phyloP scores from a whole-genome alignment of 2,329 filamentous ascomycete genomes.

The Curvularia lunata region DNA sequence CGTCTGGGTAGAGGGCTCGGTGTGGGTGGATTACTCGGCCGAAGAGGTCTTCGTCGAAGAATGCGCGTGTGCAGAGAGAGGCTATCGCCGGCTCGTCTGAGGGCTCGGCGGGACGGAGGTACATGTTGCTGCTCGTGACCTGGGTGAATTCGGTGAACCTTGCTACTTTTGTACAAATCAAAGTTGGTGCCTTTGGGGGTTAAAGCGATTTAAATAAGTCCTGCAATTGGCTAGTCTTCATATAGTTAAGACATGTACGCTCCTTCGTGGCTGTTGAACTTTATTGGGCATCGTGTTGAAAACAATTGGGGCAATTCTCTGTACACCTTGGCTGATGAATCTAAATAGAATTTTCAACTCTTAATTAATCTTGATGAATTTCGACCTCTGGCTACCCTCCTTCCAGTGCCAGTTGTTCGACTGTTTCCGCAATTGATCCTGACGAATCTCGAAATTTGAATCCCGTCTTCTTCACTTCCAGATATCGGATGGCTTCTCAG shows the following conservation, averaged over 20 bases:
- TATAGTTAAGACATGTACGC: neutral
- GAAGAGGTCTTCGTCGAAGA: conserved; percentile 41
- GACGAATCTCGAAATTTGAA: too few relatives aligned
- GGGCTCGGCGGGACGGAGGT: conserved; percentile 22
- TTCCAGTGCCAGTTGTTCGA: too few relatives aligned
- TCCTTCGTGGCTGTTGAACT: neutral
- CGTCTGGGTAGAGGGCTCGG: conserved; percentile 30
- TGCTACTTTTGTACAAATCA: neutral
- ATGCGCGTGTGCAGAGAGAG: conserved; percentile 30
- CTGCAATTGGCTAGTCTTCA: neutral
- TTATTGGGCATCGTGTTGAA: neutral
- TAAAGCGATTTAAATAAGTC: neutral
- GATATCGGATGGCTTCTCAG: too few relatives aligned
- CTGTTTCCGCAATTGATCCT: too few relatives aligned
- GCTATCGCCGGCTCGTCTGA: conserved; percentile 28
- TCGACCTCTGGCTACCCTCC: neutral
- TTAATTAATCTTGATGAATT: neutral
- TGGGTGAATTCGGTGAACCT: neutral
- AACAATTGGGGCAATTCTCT: neutral
- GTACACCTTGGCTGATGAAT: neutral
- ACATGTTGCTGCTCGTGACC: conserved; percentile 9
- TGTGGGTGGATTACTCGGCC: conserved; percentile 37
- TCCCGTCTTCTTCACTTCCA: too few relatives aligned
- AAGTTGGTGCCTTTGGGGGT: neutral
- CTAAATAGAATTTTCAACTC: neutral